Base-by-base conservation (phyloP, 192 early-diverging fungal genomes). In the Tieghemiomyces parasiticus region DNA sequence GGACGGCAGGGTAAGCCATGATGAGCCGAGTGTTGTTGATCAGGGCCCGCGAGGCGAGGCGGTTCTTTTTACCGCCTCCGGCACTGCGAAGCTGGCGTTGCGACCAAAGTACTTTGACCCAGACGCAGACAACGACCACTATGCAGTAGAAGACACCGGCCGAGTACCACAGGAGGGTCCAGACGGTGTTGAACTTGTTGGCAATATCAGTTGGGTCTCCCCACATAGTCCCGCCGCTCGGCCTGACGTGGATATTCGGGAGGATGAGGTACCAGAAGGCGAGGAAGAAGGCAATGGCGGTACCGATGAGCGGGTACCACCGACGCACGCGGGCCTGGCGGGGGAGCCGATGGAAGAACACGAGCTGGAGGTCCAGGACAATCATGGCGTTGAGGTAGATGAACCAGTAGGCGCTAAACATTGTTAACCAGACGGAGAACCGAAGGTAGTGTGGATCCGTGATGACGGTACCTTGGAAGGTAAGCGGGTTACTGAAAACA, bases 141-240 rank as follows among this genome's bases (percentile, higher is more conserved):
- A 47, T 47, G 46, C 20, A 47, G 46, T 47, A 47, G 46, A 47
- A 22, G 25, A 47, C 25, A 47, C 46, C 46, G 25, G 46, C 46
- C 19, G 19, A 24, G 3, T 22, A 3, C 46, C 46, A 47, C 19
- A 47, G 3, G 19, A 22, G 46, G 46, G 2, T 6, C 46, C 46
- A 47, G 19, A 47, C 20, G 25, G 25, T 24, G 46, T 22, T 22
- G 1, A 47, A 19, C 46, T 47, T 47, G 3, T 3, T 1, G 2
- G 46, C 46, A 47, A 24, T 24, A 19, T 19, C 19, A 3, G 19
- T 8, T 3, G 1, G 20, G 46, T 47, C 2, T 24, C 46, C 46
- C 20, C 19, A 19, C 46, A 47, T 47, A 19, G 25, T 3, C 8
- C 20, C 8, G 3, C 46, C 46, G 25, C 25, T 47, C 19, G 19